Evolutionary conservation across 805 yeast species (phyloP).

Genomic region (Ogataea trehaloabstinens): DNA sequence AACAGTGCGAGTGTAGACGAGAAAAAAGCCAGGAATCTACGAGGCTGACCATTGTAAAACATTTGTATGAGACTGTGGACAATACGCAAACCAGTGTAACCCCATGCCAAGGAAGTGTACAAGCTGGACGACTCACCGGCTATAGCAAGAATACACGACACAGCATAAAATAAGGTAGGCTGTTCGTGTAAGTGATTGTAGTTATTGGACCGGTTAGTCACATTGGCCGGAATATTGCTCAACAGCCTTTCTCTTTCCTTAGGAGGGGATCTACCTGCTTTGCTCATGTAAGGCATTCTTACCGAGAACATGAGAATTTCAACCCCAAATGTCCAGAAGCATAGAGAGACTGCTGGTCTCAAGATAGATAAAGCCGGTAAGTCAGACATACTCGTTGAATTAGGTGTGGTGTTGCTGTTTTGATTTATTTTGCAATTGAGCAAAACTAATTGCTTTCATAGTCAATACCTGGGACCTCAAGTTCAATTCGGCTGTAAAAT

Average conservation of each 20-base stretch:
- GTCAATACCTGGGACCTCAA: no score
- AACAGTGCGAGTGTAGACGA: neutral
- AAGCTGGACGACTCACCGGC: neutral
- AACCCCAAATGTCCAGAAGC: neutral
- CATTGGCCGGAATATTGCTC: neutral
- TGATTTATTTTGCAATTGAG: no score
- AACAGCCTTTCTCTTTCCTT: neutral
- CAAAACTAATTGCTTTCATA: no score
- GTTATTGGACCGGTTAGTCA: neutral
- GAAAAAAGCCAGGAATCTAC: neutral
- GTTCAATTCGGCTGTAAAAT: no score
- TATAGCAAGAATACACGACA: neutral
- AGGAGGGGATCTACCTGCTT: neutral
- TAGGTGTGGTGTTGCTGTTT: no score
- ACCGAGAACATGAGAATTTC: neutral
- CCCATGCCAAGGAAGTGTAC: neutral
- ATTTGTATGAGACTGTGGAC: neutral
- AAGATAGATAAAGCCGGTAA: neutral
- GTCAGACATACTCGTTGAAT: no score
- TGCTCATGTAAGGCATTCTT: neutral
- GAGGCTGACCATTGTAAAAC: neutral
- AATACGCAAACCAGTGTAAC: neutral
- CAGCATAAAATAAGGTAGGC: slow-evolving; percentile 1
- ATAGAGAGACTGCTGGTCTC: neutral
- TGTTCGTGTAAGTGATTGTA: slow-evolving; percentile 3